Percentiles rank a stretch among this genome's conserved stretches.
phyloP scores from a whole-genome alignment of 2,329 filamentous ascomycete species.

The Penicillium sp. region DNA sequence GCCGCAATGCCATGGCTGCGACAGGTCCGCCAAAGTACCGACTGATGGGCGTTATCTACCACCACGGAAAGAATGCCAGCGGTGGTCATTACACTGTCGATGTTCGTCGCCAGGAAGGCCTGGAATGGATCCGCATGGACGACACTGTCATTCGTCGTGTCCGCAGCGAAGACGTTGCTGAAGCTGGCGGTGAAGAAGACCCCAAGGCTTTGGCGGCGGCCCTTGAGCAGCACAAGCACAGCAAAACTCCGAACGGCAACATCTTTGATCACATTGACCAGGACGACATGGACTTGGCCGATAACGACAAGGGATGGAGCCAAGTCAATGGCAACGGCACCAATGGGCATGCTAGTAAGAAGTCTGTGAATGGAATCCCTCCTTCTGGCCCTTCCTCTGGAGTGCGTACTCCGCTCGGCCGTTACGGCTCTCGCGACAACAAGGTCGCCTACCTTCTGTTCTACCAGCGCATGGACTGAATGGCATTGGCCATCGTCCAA shows the following conservation, averaged over 20 bases:
- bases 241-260: slow-evolving; percentile 59
- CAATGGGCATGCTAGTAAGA: slow-evolving; percentile 57
- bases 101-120: slow-evolving; percentile 88
- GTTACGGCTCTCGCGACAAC: slow-evolving; percentile 76
- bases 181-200: slow-evolving; percentile 79
- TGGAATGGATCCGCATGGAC: slow-evolving; percentile 93
- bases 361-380: slow-evolving; percentile 72
- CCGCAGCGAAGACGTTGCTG: slow-evolving; percentile 83
- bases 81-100: slow-evolving; percentile 99
- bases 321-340: slow-evolving; percentile 69
- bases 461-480: slow-evolving; percentile 71
- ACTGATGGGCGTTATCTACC: slow-evolving; percentile 89
- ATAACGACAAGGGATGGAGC: slow-evolving; percentile 70
- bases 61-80: slow-evolving; percentile 94
- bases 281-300: slow-evolving; percentile 67
- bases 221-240: slow-evolving; percentile 66
- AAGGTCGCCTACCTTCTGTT: slow-evolving; percentile 97
- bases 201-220: slow-evolving; percentile 66
- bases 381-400: slow-evolving; percentile 56
- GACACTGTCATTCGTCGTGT: slow-evolving; percentile 88
- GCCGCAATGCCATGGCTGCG: slow-evolving; percentile 62
- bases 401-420: slow-evolving; percentile 56
- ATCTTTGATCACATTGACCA: slow-evolving; percentile 70
- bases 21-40: slow-evolving; percentile 77
- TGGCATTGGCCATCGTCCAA: not conserved